phyloP scores from a whole-genome alignment of 164 flowering plant genomes.

The Stephania cephalantha region DNA sequence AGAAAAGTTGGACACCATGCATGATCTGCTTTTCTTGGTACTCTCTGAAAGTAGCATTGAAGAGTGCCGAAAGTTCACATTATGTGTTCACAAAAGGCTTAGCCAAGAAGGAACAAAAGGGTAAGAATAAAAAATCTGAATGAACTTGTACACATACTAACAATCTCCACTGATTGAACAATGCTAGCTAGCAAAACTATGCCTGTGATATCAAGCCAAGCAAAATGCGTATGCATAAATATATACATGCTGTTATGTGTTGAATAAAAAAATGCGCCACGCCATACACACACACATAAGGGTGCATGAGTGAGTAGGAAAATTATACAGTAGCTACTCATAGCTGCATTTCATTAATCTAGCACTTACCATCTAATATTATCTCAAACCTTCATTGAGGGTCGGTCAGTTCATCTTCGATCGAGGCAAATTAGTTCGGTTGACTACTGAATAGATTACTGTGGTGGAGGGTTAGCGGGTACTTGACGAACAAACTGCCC shows the following conservation, averaged over 20 bases:
- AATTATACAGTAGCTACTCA: not conserved
- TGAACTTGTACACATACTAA: not conserved
- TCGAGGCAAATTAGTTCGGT: not conserved
- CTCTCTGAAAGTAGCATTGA: not conserved
- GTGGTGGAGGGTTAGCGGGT: not conserved
- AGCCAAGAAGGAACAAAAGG: not conserved
- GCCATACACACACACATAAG: not conserved
- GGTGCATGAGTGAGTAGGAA: not conserved
- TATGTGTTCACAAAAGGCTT: not conserved
- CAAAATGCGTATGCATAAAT: not conserved
- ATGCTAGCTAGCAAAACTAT: not conserved
- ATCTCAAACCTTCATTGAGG: not conserved
- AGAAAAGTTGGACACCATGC: not conserved
- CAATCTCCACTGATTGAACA: not conserved
- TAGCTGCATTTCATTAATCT: not conserved
- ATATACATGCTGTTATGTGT: not conserved
- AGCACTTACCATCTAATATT: not conserved
- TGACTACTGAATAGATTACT: not conserved
- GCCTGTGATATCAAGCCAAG: not conserved
- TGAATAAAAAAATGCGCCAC: not conserved
- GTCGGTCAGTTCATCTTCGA: not conserved
- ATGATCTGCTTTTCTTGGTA: not conserved
- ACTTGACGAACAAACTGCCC: conserved; percentile 88
- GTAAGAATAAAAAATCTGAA: not conserved
- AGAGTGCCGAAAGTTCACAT: not conserved